Conservation (phyloP, 78 protist species). For the Dictyostelium firmibasis region DNA sequence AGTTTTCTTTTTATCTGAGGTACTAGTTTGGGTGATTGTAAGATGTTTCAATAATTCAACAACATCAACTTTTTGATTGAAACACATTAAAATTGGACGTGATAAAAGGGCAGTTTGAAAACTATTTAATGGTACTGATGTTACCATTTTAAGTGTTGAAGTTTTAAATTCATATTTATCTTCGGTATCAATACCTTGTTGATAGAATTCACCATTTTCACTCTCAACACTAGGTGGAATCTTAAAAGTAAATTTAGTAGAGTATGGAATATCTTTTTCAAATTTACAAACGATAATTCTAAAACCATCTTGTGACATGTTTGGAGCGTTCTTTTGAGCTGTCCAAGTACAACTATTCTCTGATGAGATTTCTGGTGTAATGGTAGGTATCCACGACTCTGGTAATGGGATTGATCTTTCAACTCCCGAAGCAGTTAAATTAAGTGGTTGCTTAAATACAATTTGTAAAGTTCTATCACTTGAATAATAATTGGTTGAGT, state of each 20-base stretch:
- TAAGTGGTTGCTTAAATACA: conserved; percentile 16
- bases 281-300: neutral
- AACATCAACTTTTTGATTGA: conserved; percentile 41
- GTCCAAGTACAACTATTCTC: neutral
- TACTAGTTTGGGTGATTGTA: neutral
- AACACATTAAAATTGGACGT: conserved; percentile 16
- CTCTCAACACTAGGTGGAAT: neutral
- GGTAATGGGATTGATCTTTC: neutral
- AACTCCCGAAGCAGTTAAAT: neutral
- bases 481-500: neutral
- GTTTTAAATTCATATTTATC: conserved; percentile 17
- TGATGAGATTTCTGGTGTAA: neutral
- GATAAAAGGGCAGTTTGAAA: neutral
- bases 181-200: neutral
- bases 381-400: neutral
- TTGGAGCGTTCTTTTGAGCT: neutral
- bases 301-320: neutral
- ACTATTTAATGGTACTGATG: neutral
- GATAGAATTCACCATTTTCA: neutral
- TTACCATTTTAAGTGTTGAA: neutral
- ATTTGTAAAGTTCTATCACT: neutral
- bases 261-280: neutral
- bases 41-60: conserved; percentile 8
- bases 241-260: neutral
- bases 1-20: conserved; percentile 27